Base-by-base conservation (phyloP, 2,329 filamentous ascomycete species). In the Calycina marina region DNA sequence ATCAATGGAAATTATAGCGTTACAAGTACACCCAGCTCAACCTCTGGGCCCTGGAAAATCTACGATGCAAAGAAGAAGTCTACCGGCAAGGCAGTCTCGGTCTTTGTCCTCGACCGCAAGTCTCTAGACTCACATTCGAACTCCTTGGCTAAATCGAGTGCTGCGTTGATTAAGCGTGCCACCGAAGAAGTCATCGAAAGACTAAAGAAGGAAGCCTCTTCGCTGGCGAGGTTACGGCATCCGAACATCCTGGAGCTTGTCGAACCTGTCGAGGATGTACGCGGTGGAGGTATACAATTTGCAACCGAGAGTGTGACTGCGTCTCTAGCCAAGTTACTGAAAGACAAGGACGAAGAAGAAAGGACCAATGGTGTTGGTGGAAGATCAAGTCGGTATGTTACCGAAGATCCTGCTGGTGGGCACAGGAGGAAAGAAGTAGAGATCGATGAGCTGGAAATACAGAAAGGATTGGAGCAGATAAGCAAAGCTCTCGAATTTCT, bases 31-130 rank as follows among this genome's bases (percentile, higher is more conserved):
- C 71, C 80, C 8, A 77, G 73, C n/a, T 80, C 84, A 31, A 73
- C 73, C 32, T 82, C 86, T 11, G 90, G 90, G 12, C 83, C 86
- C 37, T 98, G 90, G 90, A 93, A 85, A 62, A 90, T 98, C 50
- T 88, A 88, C 66, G 86, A 94, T 60, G 86, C 82, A 37, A 96
- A 93, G 64, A 92, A 92, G 61, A 96, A 94, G 60, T 84, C 80
- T 17, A 93, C 85, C 0, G 83, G 82, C 44, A 93, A 90, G 55
- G 57, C 77, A 5, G 90, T 78, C 34, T 94, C 86, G 11, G 76
- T 96, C 44, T 98, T 96, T 50, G 76, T 96, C 43, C 94, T 96
- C 54, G 90, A 98, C 44, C 77, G 75, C 53, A 93, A 92, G 58
- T 72, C 73, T 1, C 62, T 98, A 34, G 86, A 94, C 36, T 61